Evolutionary conservation across 441 rosid species (phyloP).

Genomic region (Theobroma grandiflorum): DNA sequence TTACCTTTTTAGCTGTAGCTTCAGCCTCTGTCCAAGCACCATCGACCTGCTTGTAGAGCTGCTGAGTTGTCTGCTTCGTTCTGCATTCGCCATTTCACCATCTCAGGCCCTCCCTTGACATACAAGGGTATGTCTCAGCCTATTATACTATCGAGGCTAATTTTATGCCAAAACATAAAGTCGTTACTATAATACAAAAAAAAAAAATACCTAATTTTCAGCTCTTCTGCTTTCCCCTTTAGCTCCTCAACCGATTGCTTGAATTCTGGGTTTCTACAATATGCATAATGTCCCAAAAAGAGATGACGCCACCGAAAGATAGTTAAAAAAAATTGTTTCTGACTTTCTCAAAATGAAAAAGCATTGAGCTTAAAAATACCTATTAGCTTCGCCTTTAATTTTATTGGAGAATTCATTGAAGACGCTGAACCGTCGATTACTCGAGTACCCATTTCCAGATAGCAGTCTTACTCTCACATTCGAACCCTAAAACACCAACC

Average conservation of each 20-base stretch:
- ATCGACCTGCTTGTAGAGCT: conserved; percentile 87
- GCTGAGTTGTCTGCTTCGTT: conserved; percentile 89
- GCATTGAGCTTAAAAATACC: conserved; percentile 42
- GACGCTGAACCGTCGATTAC: conserved; percentile 65
- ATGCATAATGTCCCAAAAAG: not conserved
- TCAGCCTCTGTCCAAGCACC: conserved; percentile 92
- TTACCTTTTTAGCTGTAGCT: conserved; percentile 87
- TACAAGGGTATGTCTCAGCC: conserved; percentile 65
- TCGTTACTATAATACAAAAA: not conserved
- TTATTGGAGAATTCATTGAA: conserved; percentile 78
- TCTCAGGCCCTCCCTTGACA: conserved; percentile 75
- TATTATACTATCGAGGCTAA: conserved; percentile 46
- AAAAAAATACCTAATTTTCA: conserved; percentile 71
- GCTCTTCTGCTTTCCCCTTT: conserved; percentile 76
- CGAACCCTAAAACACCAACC: conserved; percentile 45
- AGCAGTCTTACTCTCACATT: conserved; percentile 46
- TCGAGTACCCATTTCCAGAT: conserved; percentile 39
- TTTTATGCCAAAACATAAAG: conserved; percentile 11
- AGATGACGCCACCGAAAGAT: not conserved
- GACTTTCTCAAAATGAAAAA: not conserved
- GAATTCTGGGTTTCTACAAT: conserved; percentile 75
- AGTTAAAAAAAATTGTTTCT: not conserved
- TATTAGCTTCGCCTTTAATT: conserved; percentile 74
- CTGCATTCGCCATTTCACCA: conserved; percentile 81
- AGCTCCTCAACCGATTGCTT: conserved; percentile 76